Percentiles rank a stretch among this genome's conserved stretches.
These are phyloP conservation scores for Tagetes erecta DNA, from an alignment of 129 eudicot species.

Conservation along the genomic window DNA sequence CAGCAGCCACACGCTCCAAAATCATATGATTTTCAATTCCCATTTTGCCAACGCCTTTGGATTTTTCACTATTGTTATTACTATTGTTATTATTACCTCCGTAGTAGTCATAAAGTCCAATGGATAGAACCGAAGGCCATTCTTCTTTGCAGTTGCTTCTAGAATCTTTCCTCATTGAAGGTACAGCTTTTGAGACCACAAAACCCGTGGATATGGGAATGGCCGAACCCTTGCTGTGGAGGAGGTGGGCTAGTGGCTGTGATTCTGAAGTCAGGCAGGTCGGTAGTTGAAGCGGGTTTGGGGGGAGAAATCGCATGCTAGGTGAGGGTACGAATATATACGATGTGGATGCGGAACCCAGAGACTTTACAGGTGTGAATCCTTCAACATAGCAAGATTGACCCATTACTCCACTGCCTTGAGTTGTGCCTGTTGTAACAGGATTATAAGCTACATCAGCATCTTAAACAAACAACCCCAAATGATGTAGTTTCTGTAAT, in stretches of 20 bases:
- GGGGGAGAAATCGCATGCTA: slow-evolving; percentile 86
- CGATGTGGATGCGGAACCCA: slow-evolving; percentile 82
- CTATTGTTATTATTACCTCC: slow-evolving; percentile 49
- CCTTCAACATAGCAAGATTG: slow-evolving; percentile 82
- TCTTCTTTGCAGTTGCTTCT: slow-evolving; percentile 66
- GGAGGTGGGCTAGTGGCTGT: slow-evolving; percentile 95
- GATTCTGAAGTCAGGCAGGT: slow-evolving; percentile 97
- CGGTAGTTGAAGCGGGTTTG: slow-evolving; percentile 82
- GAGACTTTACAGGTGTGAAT: slow-evolving; percentile 83
- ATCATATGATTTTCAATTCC: slow-evolving; percentile 61
- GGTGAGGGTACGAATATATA: slow-evolving; percentile 88
- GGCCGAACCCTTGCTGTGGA: slow-evolving; percentile 97
- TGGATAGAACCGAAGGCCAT: slow-evolving; percentile 95
- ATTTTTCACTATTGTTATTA: slow-evolving; percentile 31
- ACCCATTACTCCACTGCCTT: slow-evolving; percentile 65
- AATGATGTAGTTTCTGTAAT: neutral
- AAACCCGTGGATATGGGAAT: slow-evolving; percentile 82
- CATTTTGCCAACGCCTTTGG: slow-evolving; percentile 46
- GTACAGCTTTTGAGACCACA: slow-evolving; percentile 88
- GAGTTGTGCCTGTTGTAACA: slow-evolving; percentile 60
- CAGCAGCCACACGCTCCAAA: slow-evolving; percentile 87
- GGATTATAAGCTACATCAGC: slow-evolving; percentile 13
- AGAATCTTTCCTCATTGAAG: slow-evolving; percentile 73
- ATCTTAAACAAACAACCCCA: slow-evolving; percentile 7
- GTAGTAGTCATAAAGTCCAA: slow-evolving; percentile 74